A percentile compares a stretch with the other conserved stretches of the same genome.
These are phyloP conservation scores for Psophocarpus tetragonolobus DNA, from an alignment of 306 rosid species.

Conservation along the genomic window DNA sequence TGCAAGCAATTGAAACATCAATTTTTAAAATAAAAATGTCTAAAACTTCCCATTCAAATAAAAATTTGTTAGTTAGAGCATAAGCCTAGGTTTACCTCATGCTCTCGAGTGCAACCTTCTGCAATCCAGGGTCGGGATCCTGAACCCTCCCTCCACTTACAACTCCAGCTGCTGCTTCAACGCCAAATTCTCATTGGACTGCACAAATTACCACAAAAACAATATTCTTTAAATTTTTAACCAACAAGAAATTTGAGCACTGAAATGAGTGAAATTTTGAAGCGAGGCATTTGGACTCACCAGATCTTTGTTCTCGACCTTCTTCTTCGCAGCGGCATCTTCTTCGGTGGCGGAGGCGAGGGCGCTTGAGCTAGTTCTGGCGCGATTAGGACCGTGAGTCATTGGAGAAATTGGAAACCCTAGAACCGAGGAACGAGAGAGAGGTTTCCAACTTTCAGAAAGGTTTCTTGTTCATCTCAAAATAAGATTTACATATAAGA, in stretches of 20 bases:
- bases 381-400: constrained; percentile 77
- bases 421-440: constrained; percentile 20
- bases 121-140: constrained; percentile 81
- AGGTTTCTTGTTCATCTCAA: too few species aligned
- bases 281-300: constrained; percentile 41
- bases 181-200: constrained; percentile 98
- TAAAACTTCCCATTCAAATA: background rate
- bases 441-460: too few species aligned
- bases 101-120: constrained; percentile 90
- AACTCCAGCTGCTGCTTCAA: constrained; percentile 86
- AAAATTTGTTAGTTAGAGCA: background rate
- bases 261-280: background rate
- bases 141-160: constrained; percentile 99
- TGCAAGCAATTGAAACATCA: background rate
- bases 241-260: background rate
- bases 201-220: background rate
- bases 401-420: constrained; percentile 47
- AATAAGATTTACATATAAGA: too few species aligned
- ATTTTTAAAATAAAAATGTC: background rate
- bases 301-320: constrained; percentile 91
- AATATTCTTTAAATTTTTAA: background rate
- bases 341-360: constrained; percentile 46
- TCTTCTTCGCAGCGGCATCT: constrained; percentile 72
- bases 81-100: constrained; percentile 66
- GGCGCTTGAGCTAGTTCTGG: constrained; percentile 50